Percentiles rank a stretch among this genome's conserved stretches.
These are phyloP conservation scores for Pythium myriotylum DNA, from an alignment of 352 stramenopile species.

Conservation along the genomic window DNA sequence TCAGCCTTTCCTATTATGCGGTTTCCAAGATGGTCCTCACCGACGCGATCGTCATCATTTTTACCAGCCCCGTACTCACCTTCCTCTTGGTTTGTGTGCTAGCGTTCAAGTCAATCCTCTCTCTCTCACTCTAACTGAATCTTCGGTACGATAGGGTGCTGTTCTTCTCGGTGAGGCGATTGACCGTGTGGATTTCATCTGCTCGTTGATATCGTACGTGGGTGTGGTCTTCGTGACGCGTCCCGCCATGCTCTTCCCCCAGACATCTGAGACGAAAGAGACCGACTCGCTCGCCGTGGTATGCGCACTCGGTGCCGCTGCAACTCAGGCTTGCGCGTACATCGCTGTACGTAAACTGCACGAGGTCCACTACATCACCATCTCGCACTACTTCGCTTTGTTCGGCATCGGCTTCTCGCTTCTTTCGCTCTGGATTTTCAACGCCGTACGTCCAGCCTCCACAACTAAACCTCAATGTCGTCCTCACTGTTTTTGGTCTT, in stretches of 20 bases:
- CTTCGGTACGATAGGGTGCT: slow-evolving; percentile 30
- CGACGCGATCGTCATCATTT: slow-evolving; percentile 68
- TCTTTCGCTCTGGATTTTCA: slow-evolving; percentile 26
- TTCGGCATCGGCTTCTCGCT: slow-evolving; percentile 39
- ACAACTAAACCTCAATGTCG: slow-evolving; percentile 2
- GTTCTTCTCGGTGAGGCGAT: slow-evolving; percentile 51
- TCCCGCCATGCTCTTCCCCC: slow-evolving; percentile 54
- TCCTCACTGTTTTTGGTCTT: slow-evolving; percentile 18
- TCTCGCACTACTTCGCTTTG: slow-evolving; percentile 55
- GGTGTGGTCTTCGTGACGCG: slow-evolving; percentile 61
- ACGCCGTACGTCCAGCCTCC: slow-evolving; percentile 26
- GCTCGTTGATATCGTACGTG: slow-evolving; percentile 48
- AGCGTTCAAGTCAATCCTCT: background rate
- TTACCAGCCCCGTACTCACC: slow-evolving; percentile 61
- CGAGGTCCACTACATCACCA: slow-evolving; percentile 43
- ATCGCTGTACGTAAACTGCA: slow-evolving; percentile 60
- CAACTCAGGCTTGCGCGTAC: slow-evolving; percentile 53
- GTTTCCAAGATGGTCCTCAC: slow-evolving; percentile 76
- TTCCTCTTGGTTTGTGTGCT: slow-evolving; percentile 48
- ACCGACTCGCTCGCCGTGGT: slow-evolving; percentile 35
- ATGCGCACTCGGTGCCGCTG: slow-evolving; percentile 43
- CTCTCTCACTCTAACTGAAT: background rate
- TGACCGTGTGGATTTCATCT: slow-evolving; percentile 45
- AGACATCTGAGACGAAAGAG: slow-evolving; percentile 19
- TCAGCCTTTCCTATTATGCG: slow-evolving; percentile 61